Conservation (phyloP, 164 flowering plant species). For the Malania oleifera region DNA sequence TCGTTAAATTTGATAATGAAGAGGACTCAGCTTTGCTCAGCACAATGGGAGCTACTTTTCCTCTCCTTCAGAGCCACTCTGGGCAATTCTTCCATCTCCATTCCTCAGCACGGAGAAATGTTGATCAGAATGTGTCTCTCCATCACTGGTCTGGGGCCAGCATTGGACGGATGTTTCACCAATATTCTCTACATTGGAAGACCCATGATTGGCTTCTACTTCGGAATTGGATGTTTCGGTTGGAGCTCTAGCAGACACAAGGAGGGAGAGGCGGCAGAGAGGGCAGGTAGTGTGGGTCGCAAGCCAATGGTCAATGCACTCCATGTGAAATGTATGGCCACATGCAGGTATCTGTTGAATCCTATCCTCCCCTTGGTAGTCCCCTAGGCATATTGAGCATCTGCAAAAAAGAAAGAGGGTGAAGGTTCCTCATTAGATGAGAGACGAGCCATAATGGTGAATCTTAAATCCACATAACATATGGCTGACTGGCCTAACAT, state of each 20-base stretch:
- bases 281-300: slow-evolving; percentile 60
- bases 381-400: slow-evolving; percentile 84
- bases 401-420: slow-evolving; percentile 28
- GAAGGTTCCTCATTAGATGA: neutral
- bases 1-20: too few relatives aligned
- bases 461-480: too few relatives aligned
- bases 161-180: slow-evolving; percentile 12
- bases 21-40: too few relatives aligned
- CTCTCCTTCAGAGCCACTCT: slow-evolving; percentile 7
- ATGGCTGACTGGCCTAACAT: too few relatives aligned
- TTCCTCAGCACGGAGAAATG: slow-evolving; percentile 6
- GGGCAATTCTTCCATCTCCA: slow-evolving; percentile 1
- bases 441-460: neutral
- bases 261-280: slow-evolving; percentile 63
- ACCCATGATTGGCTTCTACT: slow-evolving; percentile 10
- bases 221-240: slow-evolving; percentile 11
- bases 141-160: slow-evolving; percentile 3
- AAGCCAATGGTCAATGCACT: slow-evolving; percentile 71
- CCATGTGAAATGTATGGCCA: slow-evolving; percentile 81
- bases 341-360: slow-evolving; percentile 85
- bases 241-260: slow-evolving; percentile 27
- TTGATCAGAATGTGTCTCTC: slow-evolving; percentile 8
- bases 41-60: slow-evolving; percentile 8
- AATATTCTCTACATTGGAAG: slow-evolving; percentile 3
- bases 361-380: slow-evolving; percentile 70